phyloP scores from a whole-genome alignment of 2,329 filamentous ascomycete genomes.

The Aspergillus uvarum region DNA sequence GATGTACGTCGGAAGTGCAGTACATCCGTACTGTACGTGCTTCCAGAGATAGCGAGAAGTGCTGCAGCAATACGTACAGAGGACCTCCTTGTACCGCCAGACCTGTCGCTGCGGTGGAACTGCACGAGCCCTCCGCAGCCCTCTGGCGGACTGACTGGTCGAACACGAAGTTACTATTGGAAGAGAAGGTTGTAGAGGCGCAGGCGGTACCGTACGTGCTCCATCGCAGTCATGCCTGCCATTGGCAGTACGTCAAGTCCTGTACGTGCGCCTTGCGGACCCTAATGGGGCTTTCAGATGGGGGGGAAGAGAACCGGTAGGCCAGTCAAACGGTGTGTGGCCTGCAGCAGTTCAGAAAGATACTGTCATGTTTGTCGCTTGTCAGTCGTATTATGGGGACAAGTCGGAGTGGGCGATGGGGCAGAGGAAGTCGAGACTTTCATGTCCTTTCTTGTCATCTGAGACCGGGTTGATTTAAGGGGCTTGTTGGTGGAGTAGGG shows the following conservation, averaged over 20 bases:
- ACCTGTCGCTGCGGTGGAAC: not conserved
- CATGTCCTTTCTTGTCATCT: not conserved
- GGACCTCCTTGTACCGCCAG: not conserved
- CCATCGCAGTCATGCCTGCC: not conserved
- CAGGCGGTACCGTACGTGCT: not conserved
- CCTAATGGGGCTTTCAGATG: constrained; percentile 5
- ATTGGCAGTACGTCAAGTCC: constrained; percentile 3
- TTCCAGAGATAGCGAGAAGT: too few relatives aligned
- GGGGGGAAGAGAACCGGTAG: not conserved
- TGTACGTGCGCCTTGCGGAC: constrained; percentile 8
- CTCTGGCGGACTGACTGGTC: not conserved
- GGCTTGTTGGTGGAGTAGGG: not conserved
- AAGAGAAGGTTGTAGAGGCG: not conserved
- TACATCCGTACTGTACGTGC: not conserved
- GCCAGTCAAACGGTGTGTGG: not conserved
- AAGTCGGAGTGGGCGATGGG: not conserved
- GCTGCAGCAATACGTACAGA: not conserved
- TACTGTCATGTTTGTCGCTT: not conserved
- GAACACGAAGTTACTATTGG: not conserved
- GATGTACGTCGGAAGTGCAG: not conserved
- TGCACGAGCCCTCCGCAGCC: constrained; percentile 7
- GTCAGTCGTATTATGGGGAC: not conserved
- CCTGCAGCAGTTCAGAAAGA: not conserved
- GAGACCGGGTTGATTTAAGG: not conserved
- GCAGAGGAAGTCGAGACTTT: not conserved